A percentile compares a stretch with the other conserved stretches of the same genome.
These are phyloP conservation scores for Cotoneaster glaucophyllus DNA, from an alignment of 306 rosid genomes.

Conservation along the genomic window DNA sequence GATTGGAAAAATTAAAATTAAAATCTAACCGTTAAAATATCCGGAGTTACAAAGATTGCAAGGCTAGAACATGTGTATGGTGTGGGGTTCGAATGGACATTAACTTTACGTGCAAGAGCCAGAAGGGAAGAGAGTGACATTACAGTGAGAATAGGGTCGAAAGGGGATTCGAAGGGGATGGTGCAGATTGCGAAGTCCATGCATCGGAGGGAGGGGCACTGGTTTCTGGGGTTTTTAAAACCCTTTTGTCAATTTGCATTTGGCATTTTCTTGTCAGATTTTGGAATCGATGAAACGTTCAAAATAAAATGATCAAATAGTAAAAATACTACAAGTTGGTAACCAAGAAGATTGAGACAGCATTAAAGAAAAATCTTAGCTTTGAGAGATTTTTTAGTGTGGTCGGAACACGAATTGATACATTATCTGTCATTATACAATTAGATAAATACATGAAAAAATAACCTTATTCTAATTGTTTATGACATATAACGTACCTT, in stretches of 20 bases:
- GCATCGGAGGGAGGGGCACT: constrained; percentile 13
- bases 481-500: too few relatives aligned
- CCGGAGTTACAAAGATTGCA: too few relatives aligned
- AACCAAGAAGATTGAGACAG: neutral
- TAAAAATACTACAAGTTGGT: neutral
- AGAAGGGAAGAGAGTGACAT: constrained; percentile 19
- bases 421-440: too few relatives aligned
- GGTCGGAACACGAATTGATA: too few relatives aligned
- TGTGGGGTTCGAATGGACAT: neutral
- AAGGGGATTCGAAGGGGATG: neutral
- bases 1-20: too few relatives aligned
- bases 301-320: neutral
- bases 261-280: constrained; percentile 58
- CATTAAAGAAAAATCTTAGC: too few relatives aligned
- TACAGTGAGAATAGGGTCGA: constrained; percentile 6
- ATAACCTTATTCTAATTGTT: too few relatives aligned
- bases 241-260: constrained; percentile 21
- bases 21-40: too few relatives aligned
- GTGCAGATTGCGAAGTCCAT: constrained; percentile 7
- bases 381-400: too few relatives aligned
- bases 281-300: constrained; percentile 10
- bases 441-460: too few relatives aligned
- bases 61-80: neutral
- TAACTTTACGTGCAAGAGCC: constrained; percentile 1
- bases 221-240: neutral